Evolutionary conservation across 345 rosid genomes (phyloP).

Genomic region (Hirschfeldia incana): DNA sequence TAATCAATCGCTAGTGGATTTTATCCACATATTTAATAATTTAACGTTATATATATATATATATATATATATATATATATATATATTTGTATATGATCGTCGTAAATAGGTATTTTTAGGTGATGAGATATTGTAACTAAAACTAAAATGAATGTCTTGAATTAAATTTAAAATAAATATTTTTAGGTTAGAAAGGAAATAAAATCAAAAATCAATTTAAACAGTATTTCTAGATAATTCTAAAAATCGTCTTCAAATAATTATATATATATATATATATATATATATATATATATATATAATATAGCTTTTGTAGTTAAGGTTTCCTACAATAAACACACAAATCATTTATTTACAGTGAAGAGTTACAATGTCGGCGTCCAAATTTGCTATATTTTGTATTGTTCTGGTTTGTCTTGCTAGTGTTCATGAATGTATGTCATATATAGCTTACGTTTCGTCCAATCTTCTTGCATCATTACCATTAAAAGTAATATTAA

Average conservation of each 20-base stretch:
- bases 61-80: too few species aligned
- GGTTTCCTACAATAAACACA: too few species aligned
- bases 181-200: too few species aligned
- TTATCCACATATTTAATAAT: neutral
- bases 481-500: neutral
- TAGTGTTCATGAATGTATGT: conserved; percentile 3
- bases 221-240: too few species aligned
- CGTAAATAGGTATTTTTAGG: neutral
- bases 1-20: neutral
- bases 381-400: neutral
- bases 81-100: neutral
- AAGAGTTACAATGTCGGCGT: neutral
- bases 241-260: too few species aligned
- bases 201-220: too few species aligned
- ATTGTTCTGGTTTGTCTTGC: neutral
- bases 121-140: neutral
- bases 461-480: neutral
- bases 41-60: neutral
- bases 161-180: too few species aligned
- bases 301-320: too few species aligned
- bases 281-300: too few species aligned
- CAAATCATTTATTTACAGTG: too few species aligned
- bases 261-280: too few species aligned
- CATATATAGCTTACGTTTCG: neutral
- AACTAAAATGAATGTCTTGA: neutral